Percentiles rank a stretch among this genome's conserved stretches.
These are phyloP conservation scores for Gossypium ekmanianum DNA, from an alignment of 345 rosid genomes.

Conservation along the genomic window DNA sequence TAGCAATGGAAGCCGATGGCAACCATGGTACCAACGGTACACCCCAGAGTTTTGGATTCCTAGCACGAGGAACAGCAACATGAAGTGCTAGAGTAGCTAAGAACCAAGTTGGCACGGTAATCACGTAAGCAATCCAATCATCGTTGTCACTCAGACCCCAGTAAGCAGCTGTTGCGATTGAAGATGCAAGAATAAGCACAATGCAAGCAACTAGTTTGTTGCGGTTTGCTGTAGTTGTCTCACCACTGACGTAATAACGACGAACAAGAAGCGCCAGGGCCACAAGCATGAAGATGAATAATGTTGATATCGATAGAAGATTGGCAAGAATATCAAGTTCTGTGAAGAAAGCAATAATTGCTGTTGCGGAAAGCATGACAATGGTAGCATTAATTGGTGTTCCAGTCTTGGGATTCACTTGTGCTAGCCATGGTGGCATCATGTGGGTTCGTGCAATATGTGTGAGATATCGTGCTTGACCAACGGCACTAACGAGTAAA, in stretches of 20 bases:
- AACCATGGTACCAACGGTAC: conserved; percentile 87
- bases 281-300: conserved; percentile 80
- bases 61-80: conserved; percentile 56
- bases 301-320: conserved; percentile 71
- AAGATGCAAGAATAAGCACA: conserved; percentile 42
- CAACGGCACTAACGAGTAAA: conserved; percentile 61
- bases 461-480: conserved; percentile 82
- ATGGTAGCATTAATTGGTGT: conserved; percentile 75
- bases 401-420: conserved; percentile 55
- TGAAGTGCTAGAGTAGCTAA: conserved; percentile 38
- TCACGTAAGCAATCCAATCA: conserved; percentile 56
- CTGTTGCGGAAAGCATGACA: conserved; percentile 55
- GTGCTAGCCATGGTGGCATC: conserved; percentile 90
- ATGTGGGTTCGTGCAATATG: conserved; percentile 87
- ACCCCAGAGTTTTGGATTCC: conserved; percentile 76
- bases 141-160: conserved; percentile 41
- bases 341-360: conserved; percentile 71
- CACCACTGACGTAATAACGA: conserved; percentile 65
- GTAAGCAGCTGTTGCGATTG: conserved; percentile 41
- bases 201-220: conserved; percentile 46
- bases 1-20: conserved; percentile 68
- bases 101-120: conserved; percentile 61
- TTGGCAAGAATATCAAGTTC: conserved; percentile 48
- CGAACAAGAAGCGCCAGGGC: conserved; percentile 74
- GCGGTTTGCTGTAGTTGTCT: conserved; percentile 39